Percentiles rank a stretch among this genome's conserved stretches.
Evolutionary conservation across 164 flowering plant species (phyloP).

Genomic region (Vitis rupestris): DNA sequence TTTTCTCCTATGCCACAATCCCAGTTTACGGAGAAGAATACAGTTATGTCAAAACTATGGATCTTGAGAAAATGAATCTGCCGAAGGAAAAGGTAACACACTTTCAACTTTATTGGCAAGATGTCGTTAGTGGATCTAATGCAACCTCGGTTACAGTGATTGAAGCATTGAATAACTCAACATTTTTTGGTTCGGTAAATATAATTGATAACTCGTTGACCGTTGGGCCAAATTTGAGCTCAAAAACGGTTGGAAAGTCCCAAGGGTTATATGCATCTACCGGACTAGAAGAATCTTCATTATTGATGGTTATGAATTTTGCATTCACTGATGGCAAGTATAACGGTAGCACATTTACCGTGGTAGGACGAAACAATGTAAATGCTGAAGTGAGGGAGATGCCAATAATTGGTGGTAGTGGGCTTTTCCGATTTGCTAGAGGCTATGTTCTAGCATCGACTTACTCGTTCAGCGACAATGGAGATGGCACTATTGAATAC

Average conservation of each 20-base stretch:
- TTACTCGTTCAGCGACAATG: background rate
- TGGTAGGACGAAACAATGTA: constrained; percentile 30
- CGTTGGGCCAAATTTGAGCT: too few relatives aligned
- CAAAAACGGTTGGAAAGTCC: constrained; percentile 31
- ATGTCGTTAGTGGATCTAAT: constrained; percentile 9
- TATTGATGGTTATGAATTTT: constrained; percentile 39
- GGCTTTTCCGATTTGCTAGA: constrained; percentile 21
- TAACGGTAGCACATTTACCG: constrained; percentile 30
- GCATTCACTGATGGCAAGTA: constrained; percentile 31
- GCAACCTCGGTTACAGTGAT: too few relatives aligned
- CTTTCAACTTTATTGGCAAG: constrained; percentile 35
- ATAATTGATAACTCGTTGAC: too few relatives aligned
- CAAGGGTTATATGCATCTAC: constrained; percentile 37
- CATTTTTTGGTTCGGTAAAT: too few relatives aligned
- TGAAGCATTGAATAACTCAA: too few relatives aligned
- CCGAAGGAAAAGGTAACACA: constrained; percentile 27
- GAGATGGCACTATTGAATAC: constrained; percentile 14
- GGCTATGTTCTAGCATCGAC: constrained; percentile 8
- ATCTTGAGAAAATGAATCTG: too few relatives aligned
- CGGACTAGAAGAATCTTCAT: constrained; percentile 15
- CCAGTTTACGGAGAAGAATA: too few relatives aligned
- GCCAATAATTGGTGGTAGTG: constrained; percentile 41
- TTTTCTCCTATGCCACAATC: too few relatives aligned
- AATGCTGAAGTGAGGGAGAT: constrained; percentile 28
- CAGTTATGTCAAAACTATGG: too few relatives aligned